Conservation (phyloP, 2,329 filamentous ascomycete genomes). For the Pyrenochaeta sp. region DNA sequence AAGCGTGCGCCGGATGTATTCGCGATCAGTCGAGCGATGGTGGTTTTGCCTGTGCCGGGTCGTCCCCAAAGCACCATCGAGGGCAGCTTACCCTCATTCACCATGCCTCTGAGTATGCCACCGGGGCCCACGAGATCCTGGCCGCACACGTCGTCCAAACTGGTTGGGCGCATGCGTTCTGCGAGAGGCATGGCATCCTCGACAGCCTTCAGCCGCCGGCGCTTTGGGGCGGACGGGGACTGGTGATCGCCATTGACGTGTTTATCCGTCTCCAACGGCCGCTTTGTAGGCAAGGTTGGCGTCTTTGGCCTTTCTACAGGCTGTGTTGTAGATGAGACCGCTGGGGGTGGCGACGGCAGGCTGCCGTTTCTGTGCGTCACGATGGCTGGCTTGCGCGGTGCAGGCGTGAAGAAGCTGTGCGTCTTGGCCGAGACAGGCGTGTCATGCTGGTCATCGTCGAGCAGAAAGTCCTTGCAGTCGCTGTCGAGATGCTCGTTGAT, state of each 20-base stretch:
- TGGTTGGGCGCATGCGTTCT: conserved; percentile 88
- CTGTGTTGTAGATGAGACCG: conserved; percentile 14
- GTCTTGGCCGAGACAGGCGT: conserved; percentile 46
- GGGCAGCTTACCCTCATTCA: conserved; percentile 84
- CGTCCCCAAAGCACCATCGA: conserved; percentile 95
- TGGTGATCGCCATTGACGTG: conserved; percentile 26
- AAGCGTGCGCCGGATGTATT: conserved; percentile 83
- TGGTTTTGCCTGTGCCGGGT: conserved; percentile 84
- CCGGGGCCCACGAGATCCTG: conserved; percentile 87
- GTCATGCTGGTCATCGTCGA: conserved; percentile 54
- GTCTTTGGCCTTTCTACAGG: conserved; percentile 31
- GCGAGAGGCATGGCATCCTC: conserved; percentile 82
- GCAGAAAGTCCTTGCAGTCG: conserved; percentile 72
- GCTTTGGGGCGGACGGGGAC: conserved; percentile 58
- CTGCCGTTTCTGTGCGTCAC: conserved; percentile 29
- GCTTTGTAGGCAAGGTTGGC: conserved; percentile 35
- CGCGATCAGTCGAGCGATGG: conserved; percentile 90
- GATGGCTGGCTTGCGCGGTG: conserved; percentile 50
- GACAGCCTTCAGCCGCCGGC: conserved; percentile 63
- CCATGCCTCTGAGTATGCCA: conserved; percentile 85
- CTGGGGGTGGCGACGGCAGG: conserved; percentile 27
- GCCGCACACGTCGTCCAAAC: conserved; percentile 84
- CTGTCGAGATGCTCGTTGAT: conserved; percentile 96
- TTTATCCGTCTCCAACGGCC: conserved; percentile 27
- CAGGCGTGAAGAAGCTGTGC: conserved; percentile 63